Evolutionary conservation across 305 asterid species (phyloP).

Genomic region (Fraxinus greggii): DNA sequence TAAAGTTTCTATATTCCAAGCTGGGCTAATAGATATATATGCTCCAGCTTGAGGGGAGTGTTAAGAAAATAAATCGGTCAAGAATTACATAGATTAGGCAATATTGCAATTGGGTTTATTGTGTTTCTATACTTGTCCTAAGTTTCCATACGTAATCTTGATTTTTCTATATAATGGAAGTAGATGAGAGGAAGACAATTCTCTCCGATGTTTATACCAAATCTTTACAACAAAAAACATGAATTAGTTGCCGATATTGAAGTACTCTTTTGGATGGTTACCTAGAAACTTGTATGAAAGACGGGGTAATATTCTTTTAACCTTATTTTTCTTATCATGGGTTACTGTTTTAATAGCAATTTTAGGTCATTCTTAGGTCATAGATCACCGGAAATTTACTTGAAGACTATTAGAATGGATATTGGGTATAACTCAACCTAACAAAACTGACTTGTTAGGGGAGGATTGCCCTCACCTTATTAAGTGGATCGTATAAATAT

Average conservation of each 20-base stretch:
- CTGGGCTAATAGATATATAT: neutral
- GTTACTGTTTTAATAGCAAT: neutral
- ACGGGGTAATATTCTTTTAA: neutral
- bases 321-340: neutral
- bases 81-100: neutral
- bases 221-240: neutral
- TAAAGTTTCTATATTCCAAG: neutral
- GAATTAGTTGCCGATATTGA: conserved; percentile 8
- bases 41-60: neutral
- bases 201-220: too few species aligned
- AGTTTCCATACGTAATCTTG: neutral
- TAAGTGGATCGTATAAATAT: too few species aligned
- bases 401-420: too few species aligned
- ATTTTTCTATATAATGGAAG: neutral
- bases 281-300: neutral
- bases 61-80: neutral
- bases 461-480: too few species aligned
- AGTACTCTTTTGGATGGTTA: neutral
- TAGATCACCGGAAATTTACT: neutral
- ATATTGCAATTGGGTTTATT: neutral
- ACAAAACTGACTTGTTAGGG: too few species aligned
- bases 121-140: too few species aligned
- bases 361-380: neutral
- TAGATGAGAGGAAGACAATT: neutral
- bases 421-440: too few species aligned